Conservation (phyloP, 306 rosid genomes). For the Pterocarpus santalinus region DNA sequence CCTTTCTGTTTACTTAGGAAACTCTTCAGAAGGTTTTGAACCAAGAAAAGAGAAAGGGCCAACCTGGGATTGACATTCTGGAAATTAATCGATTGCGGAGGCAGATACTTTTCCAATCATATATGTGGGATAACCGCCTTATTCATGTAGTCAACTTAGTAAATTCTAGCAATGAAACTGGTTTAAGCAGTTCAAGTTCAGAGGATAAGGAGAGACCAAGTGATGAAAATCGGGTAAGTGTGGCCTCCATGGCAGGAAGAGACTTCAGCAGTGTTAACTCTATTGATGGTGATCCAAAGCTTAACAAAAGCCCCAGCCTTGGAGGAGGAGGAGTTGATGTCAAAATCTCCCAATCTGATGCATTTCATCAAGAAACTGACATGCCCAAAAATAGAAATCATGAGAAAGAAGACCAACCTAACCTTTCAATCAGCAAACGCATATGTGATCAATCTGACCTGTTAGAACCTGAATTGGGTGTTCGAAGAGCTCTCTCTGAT, state of each 20-base stretch:
- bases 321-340: slow-evolving; percentile 54
- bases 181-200: slow-evolving; percentile 52
- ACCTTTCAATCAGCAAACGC: slow-evolving; percentile 47
- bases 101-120: slow-evolving; percentile 85
- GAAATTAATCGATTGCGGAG: slow-evolving; percentile 84
- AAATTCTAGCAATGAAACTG: slow-evolving; percentile 48
- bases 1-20: slow-evolving; percentile 61
- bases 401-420: slow-evolving; percentile 55
- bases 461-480: slow-evolving; percentile 52
- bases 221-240: slow-evolving; percentile 56
- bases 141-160: slow-evolving; percentile 57
- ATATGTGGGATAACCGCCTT: slow-evolving; percentile 89
- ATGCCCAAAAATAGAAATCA: slow-evolving; percentile 33
- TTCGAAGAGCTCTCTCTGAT: slow-evolving; percentile 72
- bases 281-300: slow-evolving; percentile 50
- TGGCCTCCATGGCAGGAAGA: slow-evolving; percentile 52
- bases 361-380: slow-evolving; percentile 50
- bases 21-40: slow-evolving; percentile 64
- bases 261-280: slow-evolving; percentile 56
- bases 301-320: slow-evolving; percentile 43
- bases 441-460: slow-evolving; percentile 46
- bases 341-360: slow-evolving; percentile 48
- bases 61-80: slow-evolving; percentile 78
- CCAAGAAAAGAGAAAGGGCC: slow-evolving; percentile 66
- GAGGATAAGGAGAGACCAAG: slow-evolving; percentile 56